phyloP scores from a whole-genome alignment of 371 early-diverging fungal genomes.

The Batrachochytrium dendrobatidis region DNA sequence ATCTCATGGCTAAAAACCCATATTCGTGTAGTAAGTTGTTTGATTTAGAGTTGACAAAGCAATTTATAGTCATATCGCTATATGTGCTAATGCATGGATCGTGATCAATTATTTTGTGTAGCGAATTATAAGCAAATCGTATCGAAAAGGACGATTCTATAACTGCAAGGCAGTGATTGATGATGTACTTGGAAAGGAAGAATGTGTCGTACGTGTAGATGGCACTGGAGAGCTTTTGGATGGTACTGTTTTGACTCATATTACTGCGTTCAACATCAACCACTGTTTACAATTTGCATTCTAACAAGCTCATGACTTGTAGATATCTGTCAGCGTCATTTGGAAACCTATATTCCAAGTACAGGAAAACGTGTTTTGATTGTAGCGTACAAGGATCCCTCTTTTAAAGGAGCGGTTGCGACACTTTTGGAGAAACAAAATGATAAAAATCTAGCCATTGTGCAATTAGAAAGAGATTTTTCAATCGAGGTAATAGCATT shows the following conservation, averaged over 20 bases:
- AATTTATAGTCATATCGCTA: neutral
- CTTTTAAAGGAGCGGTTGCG: slow-evolving; percentile 14
- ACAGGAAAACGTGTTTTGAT: slow-evolving; percentile 17
- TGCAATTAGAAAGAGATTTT: slow-evolving; percentile 17
- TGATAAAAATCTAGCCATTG: slow-evolving; percentile 11
- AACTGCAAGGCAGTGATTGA: slow-evolving; percentile 19
- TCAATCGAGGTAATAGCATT: slow-evolving; percentile 14
- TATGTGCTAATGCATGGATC: neutral
- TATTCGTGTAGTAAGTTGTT: slow-evolving; percentile 14
- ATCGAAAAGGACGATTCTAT: slow-evolving; percentile 11
- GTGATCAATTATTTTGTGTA: neutral
- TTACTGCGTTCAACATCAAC: neutral
- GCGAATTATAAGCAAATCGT: slow-evolving; percentile 16
- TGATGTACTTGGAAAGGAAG: slow-evolving; percentile 16
- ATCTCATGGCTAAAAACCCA: slow-evolving; percentile 24
- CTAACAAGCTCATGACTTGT: neutral
- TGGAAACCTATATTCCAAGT: slow-evolving; percentile 25
- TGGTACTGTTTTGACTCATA: neutral
- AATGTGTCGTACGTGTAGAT: slow-evolving; percentile 11
- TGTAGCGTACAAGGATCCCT: slow-evolving; percentile 7
- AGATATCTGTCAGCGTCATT: slow-evolving; percentile 13
- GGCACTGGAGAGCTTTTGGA: slow-evolving; percentile 16
- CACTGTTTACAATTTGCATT: neutral
- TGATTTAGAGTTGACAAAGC: neutral
- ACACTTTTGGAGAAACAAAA: slow-evolving; percentile 15